Evolutionary conservation across 371 early-diverging fungal species (phyloP), one percentile per base, ranked within the genome.

Genomic region (Syncephalastrum sp.): DNA sequence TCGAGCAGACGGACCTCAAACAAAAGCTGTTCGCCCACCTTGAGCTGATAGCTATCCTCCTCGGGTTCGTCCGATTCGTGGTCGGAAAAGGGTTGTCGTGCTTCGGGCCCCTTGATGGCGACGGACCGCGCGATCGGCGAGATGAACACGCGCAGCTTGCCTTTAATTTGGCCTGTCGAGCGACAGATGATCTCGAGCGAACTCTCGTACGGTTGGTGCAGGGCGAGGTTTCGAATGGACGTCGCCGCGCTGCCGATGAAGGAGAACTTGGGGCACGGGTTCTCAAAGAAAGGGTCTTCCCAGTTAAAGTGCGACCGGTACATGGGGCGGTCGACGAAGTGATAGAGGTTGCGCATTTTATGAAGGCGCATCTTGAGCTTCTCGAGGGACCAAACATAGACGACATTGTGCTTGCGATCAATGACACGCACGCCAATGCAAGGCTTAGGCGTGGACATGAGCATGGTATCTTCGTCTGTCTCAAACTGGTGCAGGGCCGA

Each of bases 381-480:
- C 10, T 78, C 83, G 4, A 92, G 64, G 0, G 91, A 83, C 93
- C 93, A 93, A 3, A 84, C 56, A 61, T 92, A 91, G 42, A 88
- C 69, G n/a, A 80, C 70, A 12, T 83, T 75, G 61, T 92, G 81
- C 17, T 85, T 81, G 19, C 71, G 73, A 59, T 92, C 92, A 46
- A 89, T 78, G 1, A 91, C 90, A 42, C 82, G 80, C 41, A 92
- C 74, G 1, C 81, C 90, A 15, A 89, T 77, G 38, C 82, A 82
- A 0, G 88, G 85, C 27, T 81, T 77, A 1, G 56, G 50, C 7
- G 50, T 52, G 4, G 57, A 57, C 25, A 81, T 60, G 21, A 88
- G 61, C 12, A 70, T 62, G 0, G 53, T 60, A 46, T 86, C 88
- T 46, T 83, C 86, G 29, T 79, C 79, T 21, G 74, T 74, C 63